These are phyloP conservation scores for Eucalyptus tenuipes DNA, from an alignment of 345 rosid species.

Conservation along the genomic window DNA sequence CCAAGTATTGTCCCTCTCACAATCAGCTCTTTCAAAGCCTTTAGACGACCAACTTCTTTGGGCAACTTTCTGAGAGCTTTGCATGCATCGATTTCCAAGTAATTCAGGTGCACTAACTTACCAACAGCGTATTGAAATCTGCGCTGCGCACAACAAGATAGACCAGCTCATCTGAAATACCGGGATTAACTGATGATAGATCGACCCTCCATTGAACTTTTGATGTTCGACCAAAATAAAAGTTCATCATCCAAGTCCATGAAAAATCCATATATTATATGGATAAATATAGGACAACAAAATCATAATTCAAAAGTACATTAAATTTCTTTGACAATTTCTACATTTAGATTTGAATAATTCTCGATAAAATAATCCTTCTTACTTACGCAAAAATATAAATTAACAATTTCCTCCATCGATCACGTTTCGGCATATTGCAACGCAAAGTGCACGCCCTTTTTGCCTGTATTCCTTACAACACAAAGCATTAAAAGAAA, in stretches of 20 bases:
- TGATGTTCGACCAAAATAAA: not conserved
- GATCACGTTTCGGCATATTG: not conserved
- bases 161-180: not conserved
- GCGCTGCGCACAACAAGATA: not conserved
- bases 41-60: not conserved
- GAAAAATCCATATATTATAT: not conserved
- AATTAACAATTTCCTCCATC: not conserved
- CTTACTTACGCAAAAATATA: not conserved
- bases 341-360: not conserved
- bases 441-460: not conserved
- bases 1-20: not conserved
- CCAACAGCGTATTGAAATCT: not conserved
- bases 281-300: not conserved
- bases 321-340: not conserved
- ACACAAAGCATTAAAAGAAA: not conserved
- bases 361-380: not conserved
- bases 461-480: not conserved
- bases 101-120: not conserved
- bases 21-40: not conserved
- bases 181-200: not conserved
- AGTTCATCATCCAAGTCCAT: not conserved
- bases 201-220: not conserved
- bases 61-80: accelerated
- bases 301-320: not conserved
- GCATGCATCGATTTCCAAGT: not conserved